Evolutionary conservation across 257 asterid genomes (phyloP), one percentile per base, ranked within the genome.

Genomic region (Penstemon eatonii): DNA sequence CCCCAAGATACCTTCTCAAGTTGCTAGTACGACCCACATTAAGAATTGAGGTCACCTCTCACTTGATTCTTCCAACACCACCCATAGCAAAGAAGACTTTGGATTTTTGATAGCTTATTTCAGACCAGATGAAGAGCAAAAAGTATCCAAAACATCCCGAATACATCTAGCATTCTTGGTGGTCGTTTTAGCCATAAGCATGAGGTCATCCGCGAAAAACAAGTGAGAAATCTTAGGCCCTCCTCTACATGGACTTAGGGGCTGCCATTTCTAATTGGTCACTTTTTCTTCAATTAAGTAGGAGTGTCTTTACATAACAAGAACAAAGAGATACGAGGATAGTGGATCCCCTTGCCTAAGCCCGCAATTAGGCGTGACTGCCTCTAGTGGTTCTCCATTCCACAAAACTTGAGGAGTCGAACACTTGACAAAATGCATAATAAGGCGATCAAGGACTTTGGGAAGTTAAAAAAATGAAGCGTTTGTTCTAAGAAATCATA

Each of bases 151-250:
- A n/a, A 5, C 1, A 25, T 4, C 4, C 43, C 13, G 3, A 60
- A 8, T 4, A 13, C 4, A 6, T 13, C 18, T 60, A 2, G 66
- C 36, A 41, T 6, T 60, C 9, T 4, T 6, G 11, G 3, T 13
- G 33, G 2, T 40, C 3, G 49, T 36, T 13, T 59, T 59, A 3
- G 10, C 63, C 40, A 57, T 6, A 1, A 36, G 8, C 8, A 57
- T 39, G 1, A 58, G 43, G 25, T 58, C 63, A 8, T 60, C 66
- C 3, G 52, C 66, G 15, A 41, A 60, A 60, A 60, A 60, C 0
- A 60, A 6, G 10, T 60, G 66, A 4, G 51, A 60, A 4, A 60
- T 13, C 1, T 3, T 0, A 0, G 52, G 51, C 5, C 52, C 66
- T 5, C 47, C 47, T 5, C 36, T 10, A 9, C 50, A 60, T 3